phyloP scores from a whole-genome alignment of 2,329 filamentous ascomycete species.

The Diplocarpon rosae region DNA sequence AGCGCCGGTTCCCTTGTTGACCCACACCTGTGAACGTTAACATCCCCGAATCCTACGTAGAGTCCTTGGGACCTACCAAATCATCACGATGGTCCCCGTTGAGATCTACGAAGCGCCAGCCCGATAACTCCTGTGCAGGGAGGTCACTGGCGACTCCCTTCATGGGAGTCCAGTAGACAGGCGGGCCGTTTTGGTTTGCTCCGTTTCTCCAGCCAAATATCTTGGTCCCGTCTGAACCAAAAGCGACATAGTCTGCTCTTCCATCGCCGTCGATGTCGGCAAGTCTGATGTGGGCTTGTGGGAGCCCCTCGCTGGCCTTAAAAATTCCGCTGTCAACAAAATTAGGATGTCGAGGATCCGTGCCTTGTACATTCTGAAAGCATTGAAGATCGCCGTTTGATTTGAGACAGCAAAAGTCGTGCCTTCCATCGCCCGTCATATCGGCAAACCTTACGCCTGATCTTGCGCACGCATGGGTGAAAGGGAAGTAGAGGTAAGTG shows the following conservation, averaged over 20 bases:
- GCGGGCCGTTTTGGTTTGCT: neutral
- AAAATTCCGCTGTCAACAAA: neutral
- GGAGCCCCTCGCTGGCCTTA: neutral
- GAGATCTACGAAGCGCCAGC: conserved; percentile 5
- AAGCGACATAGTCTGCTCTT: conserved; percentile 3
- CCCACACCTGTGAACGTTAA: neutral
- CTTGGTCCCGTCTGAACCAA: neutral
- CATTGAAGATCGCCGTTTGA: conserved; percentile 2
- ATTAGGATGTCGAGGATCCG: conserved; percentile 1
- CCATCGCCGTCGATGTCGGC: conserved; percentile 6
- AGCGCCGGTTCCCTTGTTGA: neutral
- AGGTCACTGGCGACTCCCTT: neutral
- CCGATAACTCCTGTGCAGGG: neutral
- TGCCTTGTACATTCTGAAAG: conserved; percentile 1
- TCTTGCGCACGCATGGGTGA: neutral
- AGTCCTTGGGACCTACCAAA: neutral
- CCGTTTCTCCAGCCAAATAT: conserved; percentile 6
- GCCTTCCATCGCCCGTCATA: conserved; percentile 5
- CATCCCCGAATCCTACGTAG: neutral
- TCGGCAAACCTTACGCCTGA: conserved; percentile 4
- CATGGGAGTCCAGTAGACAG: conserved; percentile 2
- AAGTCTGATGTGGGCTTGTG: neutral
- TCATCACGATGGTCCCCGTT: conserved; percentile 6
- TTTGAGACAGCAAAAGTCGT: conserved; percentile 2
- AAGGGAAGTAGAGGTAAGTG: neutral